phyloP scores from a whole-genome alignment of 1,139 yeast genomes.

The Zygoascus sp. region DNA sequence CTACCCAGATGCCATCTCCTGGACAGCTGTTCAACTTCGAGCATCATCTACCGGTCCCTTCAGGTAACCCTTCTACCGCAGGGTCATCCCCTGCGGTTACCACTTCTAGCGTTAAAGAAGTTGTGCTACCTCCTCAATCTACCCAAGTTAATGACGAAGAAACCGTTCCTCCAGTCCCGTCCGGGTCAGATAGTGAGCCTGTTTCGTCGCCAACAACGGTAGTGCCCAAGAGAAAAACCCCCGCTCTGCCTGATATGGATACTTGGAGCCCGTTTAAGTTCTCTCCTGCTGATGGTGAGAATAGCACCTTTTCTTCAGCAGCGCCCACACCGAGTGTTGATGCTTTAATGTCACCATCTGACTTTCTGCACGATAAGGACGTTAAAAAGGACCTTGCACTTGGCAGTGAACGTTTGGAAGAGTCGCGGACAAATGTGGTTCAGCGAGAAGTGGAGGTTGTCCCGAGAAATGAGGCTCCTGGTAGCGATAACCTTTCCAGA shows the following conservation, averaged over 20 bases:
- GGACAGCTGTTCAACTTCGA: slow-evolving; percentile 3
- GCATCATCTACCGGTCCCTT: neutral
- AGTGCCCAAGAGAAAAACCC: neutral
- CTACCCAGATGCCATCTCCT: slow-evolving; percentile 1
- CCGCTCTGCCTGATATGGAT: slow-evolving; percentile 3
- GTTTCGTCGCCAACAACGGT: neutral
- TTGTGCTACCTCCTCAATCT: no score
- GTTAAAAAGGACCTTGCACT: neutral
- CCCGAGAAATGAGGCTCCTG: no score
- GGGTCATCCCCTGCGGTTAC: neutral
- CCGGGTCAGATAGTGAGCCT: neutral
- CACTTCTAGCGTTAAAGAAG: neutral
- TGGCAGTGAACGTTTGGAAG: neutral
- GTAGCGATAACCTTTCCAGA: neutral
- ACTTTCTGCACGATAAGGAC: neutral
- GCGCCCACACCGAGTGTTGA: slow-evolving; percentile 6
- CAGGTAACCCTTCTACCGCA: neutral
- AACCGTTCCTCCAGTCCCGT: no score
- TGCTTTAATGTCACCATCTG: neutral
- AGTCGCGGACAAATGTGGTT: no score
- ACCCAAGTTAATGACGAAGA: no score
- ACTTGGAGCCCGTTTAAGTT: slow-evolving; percentile 8
- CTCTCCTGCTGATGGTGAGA: slow-evolving; percentile 9
- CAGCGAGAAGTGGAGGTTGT: no score
- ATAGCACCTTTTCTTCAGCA: slow-evolving; percentile 5